A percentile compares a stretch with the other conserved stretches of the same genome.
Evolutionary conservation across 768 basidiomycete genomes (phyloP).

Genomic region (Pulveroboletus sp.): DNA sequence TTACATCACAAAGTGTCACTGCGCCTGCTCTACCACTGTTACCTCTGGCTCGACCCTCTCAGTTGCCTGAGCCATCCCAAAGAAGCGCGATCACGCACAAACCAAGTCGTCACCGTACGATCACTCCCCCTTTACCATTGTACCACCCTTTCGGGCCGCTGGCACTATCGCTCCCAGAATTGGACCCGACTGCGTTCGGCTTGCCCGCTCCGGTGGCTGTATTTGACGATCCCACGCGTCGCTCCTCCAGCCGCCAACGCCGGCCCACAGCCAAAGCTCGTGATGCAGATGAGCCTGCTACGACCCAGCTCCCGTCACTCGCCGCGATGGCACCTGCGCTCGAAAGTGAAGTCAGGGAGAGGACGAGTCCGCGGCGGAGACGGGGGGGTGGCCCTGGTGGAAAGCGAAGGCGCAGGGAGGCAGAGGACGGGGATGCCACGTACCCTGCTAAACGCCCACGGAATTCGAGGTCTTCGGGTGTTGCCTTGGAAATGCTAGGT

Average conservation of each 20-base stretch:
- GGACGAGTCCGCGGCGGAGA: slow-evolving; percentile 49
- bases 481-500: slow-evolving; percentile 11
- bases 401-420: slow-evolving; percentile 54
- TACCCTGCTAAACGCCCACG: slow-evolving; percentile 69
- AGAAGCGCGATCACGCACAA: slow-evolving; percentile 13
- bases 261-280: slow-evolving; percentile 46
- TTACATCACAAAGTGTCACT: slow-evolving; percentile 16
- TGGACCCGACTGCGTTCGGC: slow-evolving; percentile 55
- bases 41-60: slow-evolving; percentile 11
- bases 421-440: slow-evolving; percentile 59
- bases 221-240: slow-evolving; percentile 40
- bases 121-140: slow-evolving; percentile 50
- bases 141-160: slow-evolving; percentile 64
- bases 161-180: slow-evolving; percentile 60
- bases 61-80: slow-evolving; percentile 10
- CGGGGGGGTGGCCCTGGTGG: slow-evolving; percentile 37
- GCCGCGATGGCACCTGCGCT: slow-evolving; percentile 2
- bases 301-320: slow-evolving; percentile 7
- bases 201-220: slow-evolving; percentile 45
- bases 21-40: slow-evolving; percentile 8
- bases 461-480: slow-evolving; percentile 39
- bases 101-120: slow-evolving; percentile 22
- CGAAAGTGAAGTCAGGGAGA: slow-evolving; percentile 36
- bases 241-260: slow-evolving; percentile 43
- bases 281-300: slow-evolving; percentile 38